Evolutionary conservation across 176 grass and related monocot species (phyloP).

Genomic region (Puccinellia tenuiflora): DNA sequence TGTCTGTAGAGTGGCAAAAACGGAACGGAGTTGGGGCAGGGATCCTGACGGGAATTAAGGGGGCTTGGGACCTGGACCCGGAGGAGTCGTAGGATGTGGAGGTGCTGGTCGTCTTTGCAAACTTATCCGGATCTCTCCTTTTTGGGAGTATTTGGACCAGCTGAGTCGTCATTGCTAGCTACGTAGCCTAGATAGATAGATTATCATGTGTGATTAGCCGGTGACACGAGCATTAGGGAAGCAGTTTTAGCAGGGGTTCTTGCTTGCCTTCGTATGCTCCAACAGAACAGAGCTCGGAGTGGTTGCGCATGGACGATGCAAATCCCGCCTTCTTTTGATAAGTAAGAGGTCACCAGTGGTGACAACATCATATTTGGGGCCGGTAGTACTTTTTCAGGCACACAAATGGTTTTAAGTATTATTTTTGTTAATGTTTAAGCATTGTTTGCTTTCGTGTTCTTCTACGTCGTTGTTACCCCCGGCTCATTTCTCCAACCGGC

Average conservation of each 20-base stretch:
- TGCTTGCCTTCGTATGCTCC: background rate
- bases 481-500: background rate
- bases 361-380: background rate
- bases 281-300: background rate
- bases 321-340: background rate
- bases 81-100: slow-evolving; percentile 14
- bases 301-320: background rate
- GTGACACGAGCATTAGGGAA: background rate
- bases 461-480: background rate
- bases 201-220: background rate
- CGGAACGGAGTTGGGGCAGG: slow-evolving; percentile 47
- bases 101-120: background rate
- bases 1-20: slow-evolving; percentile 68
- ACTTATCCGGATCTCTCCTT: slow-evolving; percentile 43
- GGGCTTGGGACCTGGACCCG: background rate
- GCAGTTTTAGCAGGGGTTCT: background rate
- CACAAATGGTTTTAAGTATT: background rate
- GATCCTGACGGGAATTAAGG: slow-evolving; percentile 41
- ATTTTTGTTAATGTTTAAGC: background rate
- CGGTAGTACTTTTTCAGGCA: background rate
- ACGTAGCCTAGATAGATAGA: background rate
- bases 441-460: background rate
- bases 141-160: background rate
- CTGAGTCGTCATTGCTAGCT: background rate
- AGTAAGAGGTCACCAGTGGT: background rate